Percentiles rank a stretch among this genome's conserved stretches.
Conservation (phyloP, 2,329 filamentous ascomycete species). For the Immersiporthe knoxdaviesiana region DNA sequence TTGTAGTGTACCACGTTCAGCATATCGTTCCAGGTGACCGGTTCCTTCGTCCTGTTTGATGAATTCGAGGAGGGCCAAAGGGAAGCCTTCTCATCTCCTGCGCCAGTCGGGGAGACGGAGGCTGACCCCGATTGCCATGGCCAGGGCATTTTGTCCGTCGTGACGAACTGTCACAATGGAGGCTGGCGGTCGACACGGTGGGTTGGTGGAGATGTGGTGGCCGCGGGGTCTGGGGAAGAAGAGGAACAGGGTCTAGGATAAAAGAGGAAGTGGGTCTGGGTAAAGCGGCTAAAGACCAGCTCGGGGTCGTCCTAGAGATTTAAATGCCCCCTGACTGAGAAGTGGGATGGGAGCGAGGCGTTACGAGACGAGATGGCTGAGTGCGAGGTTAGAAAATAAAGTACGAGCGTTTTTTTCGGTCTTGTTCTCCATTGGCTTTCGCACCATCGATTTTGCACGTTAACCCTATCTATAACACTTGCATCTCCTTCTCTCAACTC, state of each 20-base stretch:
- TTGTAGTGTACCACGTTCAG: conserved; percentile 54
- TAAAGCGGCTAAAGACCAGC: not conserved
- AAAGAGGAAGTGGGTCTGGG: not conserved
- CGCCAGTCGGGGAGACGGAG: conserved; percentile 11
- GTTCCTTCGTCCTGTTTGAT: conserved; percentile 32
- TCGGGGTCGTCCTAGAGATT: not conserved
- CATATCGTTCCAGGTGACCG: conserved; percentile 45
- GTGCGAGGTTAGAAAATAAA: not conserved
- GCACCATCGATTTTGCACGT: not conserved
- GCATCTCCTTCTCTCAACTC: not conserved
- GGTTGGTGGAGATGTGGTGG: conserved; percentile 1
- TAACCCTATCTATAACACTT: not conserved
- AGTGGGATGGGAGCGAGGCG: not conserved
- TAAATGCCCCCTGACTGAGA: not conserved
- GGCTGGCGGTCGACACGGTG: not conserved
- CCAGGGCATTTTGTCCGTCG: conserved; percentile 28
- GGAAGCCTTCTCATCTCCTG: conserved; percentile 9
- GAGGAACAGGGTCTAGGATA: not conserved
- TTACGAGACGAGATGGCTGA: not conserved
- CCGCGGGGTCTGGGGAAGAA: conserved; percentile 13
- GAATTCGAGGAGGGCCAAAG: conserved; percentile 9
- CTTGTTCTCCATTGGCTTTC: not conserved
- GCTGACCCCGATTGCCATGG: conserved; percentile 27
- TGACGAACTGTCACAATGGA: conserved; percentile 7
- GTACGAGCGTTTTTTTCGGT: not conserved